Conservation (phyloP, 1,284 basidiomycete species). For the Thecaphora thlaspeos region DNA sequence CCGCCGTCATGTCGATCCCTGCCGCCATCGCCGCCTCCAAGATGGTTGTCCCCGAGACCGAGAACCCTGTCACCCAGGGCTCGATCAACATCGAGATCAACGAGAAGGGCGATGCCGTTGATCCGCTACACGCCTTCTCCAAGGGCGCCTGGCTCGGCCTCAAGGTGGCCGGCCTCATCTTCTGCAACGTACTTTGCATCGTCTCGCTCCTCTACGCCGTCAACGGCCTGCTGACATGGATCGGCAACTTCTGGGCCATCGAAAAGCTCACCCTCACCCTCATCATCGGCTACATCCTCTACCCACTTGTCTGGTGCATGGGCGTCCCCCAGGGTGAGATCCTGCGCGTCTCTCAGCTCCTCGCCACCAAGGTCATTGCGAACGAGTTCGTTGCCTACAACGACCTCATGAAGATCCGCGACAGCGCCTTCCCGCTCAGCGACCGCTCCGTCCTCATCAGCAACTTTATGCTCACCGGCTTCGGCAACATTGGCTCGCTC, state of each 20-base stretch:
- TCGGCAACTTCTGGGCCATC: constrained; percentile 82
- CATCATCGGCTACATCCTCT: constrained; percentile 77
- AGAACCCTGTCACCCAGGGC: too few species aligned
- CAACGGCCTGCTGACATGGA: constrained; percentile 84
- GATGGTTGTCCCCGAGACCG: too few species aligned
- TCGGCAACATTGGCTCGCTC: constrained; percentile 74
- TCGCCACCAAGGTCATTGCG: constrained; percentile 81
- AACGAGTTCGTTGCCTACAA: constrained; percentile 77
- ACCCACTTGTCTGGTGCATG: constrained; percentile 70
- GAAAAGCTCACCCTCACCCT: constrained; percentile 76
- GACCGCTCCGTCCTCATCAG: constrained; percentile 71
- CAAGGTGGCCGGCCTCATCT: constrained; percentile 79
- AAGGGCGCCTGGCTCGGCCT: constrained; percentile 83
- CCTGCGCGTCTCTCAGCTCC: constrained; percentile 62
- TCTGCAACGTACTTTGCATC: constrained; percentile 74
- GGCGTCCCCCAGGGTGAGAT: constrained; percentile 61
- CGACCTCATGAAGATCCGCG: constrained; percentile 39
- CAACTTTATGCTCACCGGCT: constrained; percentile 81
- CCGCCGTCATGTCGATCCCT: too few species aligned
- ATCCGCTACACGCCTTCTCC: constrained; percentile 86
- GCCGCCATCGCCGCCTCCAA: too few species aligned
- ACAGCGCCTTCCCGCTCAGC: constrained; percentile 65
- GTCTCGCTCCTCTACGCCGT: constrained; percentile 72
- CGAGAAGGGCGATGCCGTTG: too few species aligned
- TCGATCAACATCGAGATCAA: too few species aligned